These are phyloP conservation scores for Blastocystis sp. DNA, from an alignment of 352 stramenopile genomes.

Conservation along the genomic window DNA sequence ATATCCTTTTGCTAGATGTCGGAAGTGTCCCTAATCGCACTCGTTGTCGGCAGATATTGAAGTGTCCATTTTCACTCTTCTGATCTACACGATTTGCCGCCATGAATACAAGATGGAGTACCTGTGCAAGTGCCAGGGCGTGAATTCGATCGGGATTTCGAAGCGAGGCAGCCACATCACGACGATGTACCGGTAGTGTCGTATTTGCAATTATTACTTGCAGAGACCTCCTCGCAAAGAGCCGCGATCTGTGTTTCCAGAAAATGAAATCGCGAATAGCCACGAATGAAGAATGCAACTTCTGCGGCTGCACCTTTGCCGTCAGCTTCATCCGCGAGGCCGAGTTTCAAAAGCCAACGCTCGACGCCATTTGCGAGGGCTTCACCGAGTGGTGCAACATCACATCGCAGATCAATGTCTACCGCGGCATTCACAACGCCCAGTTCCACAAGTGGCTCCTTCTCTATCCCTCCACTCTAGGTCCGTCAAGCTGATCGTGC, in stretches of 20 bases:
- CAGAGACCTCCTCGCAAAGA: conserved; percentile 22
- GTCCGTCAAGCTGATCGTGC: conserved; percentile 20
- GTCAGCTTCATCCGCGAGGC: conserved; percentile 48
- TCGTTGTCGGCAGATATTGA: conserved; percentile 58
- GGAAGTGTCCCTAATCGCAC: conserved; percentile 1
- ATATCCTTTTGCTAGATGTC: conserved; percentile 32
- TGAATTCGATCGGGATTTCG: conserved; percentile 47
- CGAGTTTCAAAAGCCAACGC: conserved; percentile 22
- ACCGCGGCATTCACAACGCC: conserved; percentile 32
- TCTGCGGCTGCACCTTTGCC: conserved; percentile 56
- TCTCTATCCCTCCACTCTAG: neutral
- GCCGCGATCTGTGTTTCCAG: conserved; percentile 20
- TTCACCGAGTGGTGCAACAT: conserved; percentile 40
- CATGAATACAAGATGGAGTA: conserved; percentile 69
- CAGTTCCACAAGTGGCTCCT: neutral
- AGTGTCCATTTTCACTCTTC: conserved; percentile 32
- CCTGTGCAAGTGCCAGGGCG: conserved; percentile 58
- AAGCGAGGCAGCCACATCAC: conserved; percentile 47
- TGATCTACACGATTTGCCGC: conserved; percentile 58
- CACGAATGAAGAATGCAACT: conserved; percentile 39
- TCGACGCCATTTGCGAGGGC: conserved; percentile 17
- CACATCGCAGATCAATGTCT: conserved; percentile 50
- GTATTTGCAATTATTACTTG: neutral
- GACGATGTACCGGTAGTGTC: conserved; percentile 10
- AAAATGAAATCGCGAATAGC: conserved; percentile 48